phyloP scores from a whole-genome alignment of 345 rosid genomes.

The Lenwebbia sp. region DNA sequence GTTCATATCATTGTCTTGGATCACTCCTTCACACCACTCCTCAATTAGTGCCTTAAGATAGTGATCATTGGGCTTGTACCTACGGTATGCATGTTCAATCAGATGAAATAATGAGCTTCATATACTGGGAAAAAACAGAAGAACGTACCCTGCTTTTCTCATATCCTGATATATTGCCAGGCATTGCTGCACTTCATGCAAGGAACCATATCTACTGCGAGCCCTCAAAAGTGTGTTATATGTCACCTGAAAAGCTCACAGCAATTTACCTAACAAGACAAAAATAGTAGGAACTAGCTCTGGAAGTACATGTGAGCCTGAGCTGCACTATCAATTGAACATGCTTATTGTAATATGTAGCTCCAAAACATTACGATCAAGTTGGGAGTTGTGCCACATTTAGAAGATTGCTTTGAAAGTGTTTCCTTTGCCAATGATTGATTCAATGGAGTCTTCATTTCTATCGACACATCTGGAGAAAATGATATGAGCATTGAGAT shows the following conservation, averaged over 20 bases:
- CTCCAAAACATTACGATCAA: background rate
- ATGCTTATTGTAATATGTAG: background rate
- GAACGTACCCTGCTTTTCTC: conserved; percentile 82
- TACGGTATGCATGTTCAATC: conserved; percentile 10
- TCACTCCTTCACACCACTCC: conserved; percentile 96
- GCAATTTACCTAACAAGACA: background rate
- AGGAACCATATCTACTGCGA: conserved; percentile 70
- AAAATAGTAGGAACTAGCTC: background rate
- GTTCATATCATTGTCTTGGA: conserved; percentile 34
- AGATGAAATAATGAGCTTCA: background rate
- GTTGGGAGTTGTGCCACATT: background rate
- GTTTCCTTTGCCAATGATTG: background rate
- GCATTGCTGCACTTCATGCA: conserved; percentile 79
- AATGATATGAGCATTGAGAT: background rate
- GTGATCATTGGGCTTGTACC: conserved; percentile 71
- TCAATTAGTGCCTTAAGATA: conserved; percentile 81
- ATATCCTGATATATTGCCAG: conserved; percentile 79
- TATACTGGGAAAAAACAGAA: background rate
- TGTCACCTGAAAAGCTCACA: conserved; percentile 47
- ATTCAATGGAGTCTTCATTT: background rate
- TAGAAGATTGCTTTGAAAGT: background rate
- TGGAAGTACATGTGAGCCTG: background rate
- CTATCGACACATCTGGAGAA: background rate
- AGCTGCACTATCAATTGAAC: background rate
- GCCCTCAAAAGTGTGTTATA: conserved; percentile 79